Evolutionary conservation across 2,329 filamentous ascomycete genomes (phyloP).

Genomic region (Botrytis tulipae): DNA sequence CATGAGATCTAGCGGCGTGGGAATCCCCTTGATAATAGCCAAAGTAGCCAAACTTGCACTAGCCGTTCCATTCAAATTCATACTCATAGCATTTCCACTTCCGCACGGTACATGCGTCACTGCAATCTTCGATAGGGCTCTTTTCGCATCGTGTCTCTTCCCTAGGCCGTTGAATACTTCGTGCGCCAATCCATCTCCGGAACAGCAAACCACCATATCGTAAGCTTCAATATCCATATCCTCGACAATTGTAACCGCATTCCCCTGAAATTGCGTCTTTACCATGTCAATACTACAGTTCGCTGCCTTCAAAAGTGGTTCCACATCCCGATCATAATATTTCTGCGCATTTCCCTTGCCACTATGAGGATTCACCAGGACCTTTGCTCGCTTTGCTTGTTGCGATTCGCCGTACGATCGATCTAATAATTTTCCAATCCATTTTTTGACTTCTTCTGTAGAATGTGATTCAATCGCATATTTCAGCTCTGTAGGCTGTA

Average conservation of each 20-base stretch:
- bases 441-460: slow-evolving; percentile 43
- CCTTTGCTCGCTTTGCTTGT: slow-evolving; percentile 73
- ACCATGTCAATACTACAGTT: slow-evolving; percentile 73
- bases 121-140: slow-evolving; percentile 73
- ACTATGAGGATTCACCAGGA: slow-evolving; percentile 87
- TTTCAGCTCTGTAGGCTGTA: slow-evolving; percentile 60
- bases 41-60: slow-evolving; percentile 74
- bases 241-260: slow-evolving; percentile 75
- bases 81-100: slow-evolving; percentile 89
- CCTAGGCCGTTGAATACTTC: slow-evolving; percentile 94
- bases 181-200: slow-evolving; percentile 86
- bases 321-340: slow-evolving; percentile 71
- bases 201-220: slow-evolving; percentile 85
- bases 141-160: slow-evolving; percentile 69
- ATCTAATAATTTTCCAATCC: slow-evolving; percentile 63
- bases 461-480: slow-evolving; percentile 51
- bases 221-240: slow-evolving; percentile 74
- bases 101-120: slow-evolving; percentile 89
- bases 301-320: slow-evolving; percentile 80
- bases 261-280: slow-evolving; percentile 67
- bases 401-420: slow-evolving; percentile 70
- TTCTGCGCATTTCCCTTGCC: slow-evolving; percentile 75
- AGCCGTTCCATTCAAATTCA: slow-evolving; percentile 82
- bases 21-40: slow-evolving; percentile 80
- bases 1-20: slow-evolving; percentile 80